Percentiles rank a stretch among this genome's conserved stretches.
Evolutionary conservation across 2,329 filamentous ascomycete species (phyloP).

Genomic region (Exophiala xenobiotica): DNA sequence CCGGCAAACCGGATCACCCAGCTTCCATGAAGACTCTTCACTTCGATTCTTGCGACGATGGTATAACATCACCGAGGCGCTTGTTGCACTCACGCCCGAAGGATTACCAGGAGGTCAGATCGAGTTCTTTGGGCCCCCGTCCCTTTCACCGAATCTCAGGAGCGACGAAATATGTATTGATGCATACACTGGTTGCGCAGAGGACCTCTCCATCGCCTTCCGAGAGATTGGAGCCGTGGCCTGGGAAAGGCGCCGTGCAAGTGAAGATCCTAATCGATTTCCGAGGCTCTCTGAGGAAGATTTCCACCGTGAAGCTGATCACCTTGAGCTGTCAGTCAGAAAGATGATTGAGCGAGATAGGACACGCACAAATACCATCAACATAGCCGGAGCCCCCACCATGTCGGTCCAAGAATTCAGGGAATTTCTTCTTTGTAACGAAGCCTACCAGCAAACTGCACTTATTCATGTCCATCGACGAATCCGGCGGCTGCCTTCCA

Average conservation of each 20-base stretch:
- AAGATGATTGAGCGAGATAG: slow-evolving; percentile 29
- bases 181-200: slow-evolving; percentile 12
- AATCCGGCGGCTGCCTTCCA: slow-evolving; percentile 34
- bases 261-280: neutral
- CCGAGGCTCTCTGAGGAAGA: slow-evolving; percentile 13
- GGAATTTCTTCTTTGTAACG: slow-evolving; percentile 43
- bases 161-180: slow-evolving; percentile 2
- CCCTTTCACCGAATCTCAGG: neutral
- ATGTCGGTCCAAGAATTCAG: slow-evolving; percentile 26
- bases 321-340: slow-evolving; percentile 32
- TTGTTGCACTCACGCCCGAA: slow-evolving; percentile 8
- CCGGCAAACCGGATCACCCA: slow-evolving; percentile 32
- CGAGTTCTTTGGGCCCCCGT: neutral
- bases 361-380: slow-evolving; percentile 27
- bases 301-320: slow-evolving; percentile 32
- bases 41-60: slow-evolving; percentile 30
- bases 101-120: slow-evolving; percentile 2
- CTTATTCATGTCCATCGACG: slow-evolving; percentile 45
- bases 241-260: slow-evolving; percentile 7
- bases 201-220: slow-evolving; percentile 6
- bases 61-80: slow-evolving; percentile 29
- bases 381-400: slow-evolving; percentile 31
- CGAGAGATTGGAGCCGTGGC: slow-evolving; percentile 13
- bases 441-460: slow-evolving; percentile 45
- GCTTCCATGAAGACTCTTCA: slow-evolving; percentile 37